phyloP scores from a whole-genome alignment of 225 moss, liverwort and hornwort genomes.

The Bryoerythrophyllum caledonicum region DNA sequence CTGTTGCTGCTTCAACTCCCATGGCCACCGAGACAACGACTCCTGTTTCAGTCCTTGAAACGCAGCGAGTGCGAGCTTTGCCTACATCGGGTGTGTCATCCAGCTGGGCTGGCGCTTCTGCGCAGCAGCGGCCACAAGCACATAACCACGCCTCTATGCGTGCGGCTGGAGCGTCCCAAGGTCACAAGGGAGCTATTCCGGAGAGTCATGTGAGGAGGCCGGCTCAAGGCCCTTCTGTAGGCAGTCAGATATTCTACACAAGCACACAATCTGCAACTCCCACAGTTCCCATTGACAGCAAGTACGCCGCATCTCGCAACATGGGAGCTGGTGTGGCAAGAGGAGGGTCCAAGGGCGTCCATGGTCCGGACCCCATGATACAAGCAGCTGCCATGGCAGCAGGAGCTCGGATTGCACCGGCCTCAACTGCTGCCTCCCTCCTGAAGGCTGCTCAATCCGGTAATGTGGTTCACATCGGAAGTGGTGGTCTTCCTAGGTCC shows the following conservation, averaged over 20 bases:
- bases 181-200: slow-evolving; percentile 37
- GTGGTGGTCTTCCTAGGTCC: slow-evolving; percentile 75
- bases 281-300: slow-evolving; percentile 39
- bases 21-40: slow-evolving; percentile 28
- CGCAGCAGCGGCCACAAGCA: slow-evolving; percentile 34
- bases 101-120: slow-evolving; percentile 36
- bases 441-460: slow-evolving; percentile 91
- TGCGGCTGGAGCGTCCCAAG: slow-evolving; percentile 49
- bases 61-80: slow-evolving; percentile 35
- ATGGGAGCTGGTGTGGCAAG: slow-evolving; percentile 51
- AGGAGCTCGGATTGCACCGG: slow-evolving; percentile 94
- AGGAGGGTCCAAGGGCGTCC: slow-evolving; percentile 49
- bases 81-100: slow-evolving; percentile 44
- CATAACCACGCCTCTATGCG: slow-evolving; percentile 35
- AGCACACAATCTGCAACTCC: slow-evolving; percentile 43
- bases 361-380: slow-evolving; percentile 91
- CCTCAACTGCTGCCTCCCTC: slow-evolving; percentile 85
- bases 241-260: slow-evolving; percentile 58
- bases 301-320: slow-evolving; percentile 66
- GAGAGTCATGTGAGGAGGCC: slow-evolving; percentile 52
- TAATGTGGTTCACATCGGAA: slow-evolving; percentile 94
- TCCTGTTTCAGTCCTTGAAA: slow-evolving; percentile 33
- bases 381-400: slow-evolving; percentile 98
- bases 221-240: slow-evolving; percentile 50
- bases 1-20: slow-evolving; percentile 27